These are phyloP conservation scores for Diaporthe sp. DNA, from an alignment of 2,329 filamentous ascomycete species.

Conservation along the genomic window DNA sequence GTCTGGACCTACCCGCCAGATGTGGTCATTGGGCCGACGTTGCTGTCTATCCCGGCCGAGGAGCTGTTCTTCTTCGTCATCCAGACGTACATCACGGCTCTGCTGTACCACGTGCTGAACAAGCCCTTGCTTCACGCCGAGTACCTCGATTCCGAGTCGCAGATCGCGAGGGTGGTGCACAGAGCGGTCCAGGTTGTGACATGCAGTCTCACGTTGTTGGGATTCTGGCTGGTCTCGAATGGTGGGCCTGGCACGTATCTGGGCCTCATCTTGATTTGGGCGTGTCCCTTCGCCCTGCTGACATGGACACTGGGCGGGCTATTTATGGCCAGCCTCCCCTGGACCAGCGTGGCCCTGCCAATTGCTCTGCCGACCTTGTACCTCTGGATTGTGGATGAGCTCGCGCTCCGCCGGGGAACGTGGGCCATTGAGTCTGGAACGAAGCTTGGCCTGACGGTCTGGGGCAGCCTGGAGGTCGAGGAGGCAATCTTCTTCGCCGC, in stretches of 20 bases:
- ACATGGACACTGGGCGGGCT: conserved; percentile 75
- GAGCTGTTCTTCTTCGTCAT: conserved; percentile 85
- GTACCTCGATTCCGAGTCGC: conserved; percentile 49
- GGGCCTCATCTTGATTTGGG: conserved; percentile 79
- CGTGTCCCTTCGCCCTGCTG: conserved; percentile 74
- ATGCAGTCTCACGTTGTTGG: conserved; percentile 57
- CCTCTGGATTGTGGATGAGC: conserved; percentile 79
- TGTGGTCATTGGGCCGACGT: conserved; percentile 73
- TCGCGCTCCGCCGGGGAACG: conserved; percentile 76
- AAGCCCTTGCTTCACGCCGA: conserved; percentile 71
- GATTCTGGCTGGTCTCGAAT: conserved; percentile 59
- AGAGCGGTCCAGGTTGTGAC: conserved; percentile 62
- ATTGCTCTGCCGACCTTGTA: conserved; percentile 77
- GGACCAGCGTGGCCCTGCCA: conserved; percentile 69
- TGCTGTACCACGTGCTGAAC: conserved; percentile 77
- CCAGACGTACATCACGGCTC: conserved; percentile 80
- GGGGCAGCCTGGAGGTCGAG: conserved; percentile 78
- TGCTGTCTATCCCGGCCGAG: conserved; percentile 77
- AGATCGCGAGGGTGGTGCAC: conserved; percentile 10
- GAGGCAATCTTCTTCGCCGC: conserved; percentile 81
- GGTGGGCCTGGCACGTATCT: conserved; percentile 73
- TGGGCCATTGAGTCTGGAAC: conserved; percentile 80
- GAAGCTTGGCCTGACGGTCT: conserved; percentile 74
- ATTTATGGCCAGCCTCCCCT: conserved; percentile 73
- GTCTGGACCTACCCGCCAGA: conserved; percentile 80